phyloP scores from a whole-genome alignment of 805 yeast genomes.

The Nakazawaea sp. region DNA sequence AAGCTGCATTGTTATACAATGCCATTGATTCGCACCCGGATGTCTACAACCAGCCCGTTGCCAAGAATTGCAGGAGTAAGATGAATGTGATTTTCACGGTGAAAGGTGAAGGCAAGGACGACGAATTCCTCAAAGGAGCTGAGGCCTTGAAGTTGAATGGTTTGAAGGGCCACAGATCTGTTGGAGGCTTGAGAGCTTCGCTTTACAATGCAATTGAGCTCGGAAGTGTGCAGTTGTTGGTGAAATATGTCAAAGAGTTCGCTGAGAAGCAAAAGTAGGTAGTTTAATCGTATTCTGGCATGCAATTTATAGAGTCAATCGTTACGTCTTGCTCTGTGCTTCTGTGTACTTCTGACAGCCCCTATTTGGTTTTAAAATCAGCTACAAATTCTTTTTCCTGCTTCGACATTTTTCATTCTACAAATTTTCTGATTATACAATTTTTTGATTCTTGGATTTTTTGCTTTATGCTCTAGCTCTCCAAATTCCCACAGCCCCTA shows the following conservation, averaged over 20 bases:
- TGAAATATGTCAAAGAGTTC: slow-evolving; percentile 51
- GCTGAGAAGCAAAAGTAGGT: slow-evolving; percentile 19
- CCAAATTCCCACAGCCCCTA: too few relatives aligned
- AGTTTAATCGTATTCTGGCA: too few relatives aligned
- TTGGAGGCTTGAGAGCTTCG: slow-evolving; percentile 95
- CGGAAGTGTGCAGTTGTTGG: slow-evolving; percentile 51
- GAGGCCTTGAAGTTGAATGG: slow-evolving; percentile 55
- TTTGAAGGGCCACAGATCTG: slow-evolving; percentile 92
- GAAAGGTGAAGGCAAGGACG: slow-evolving; percentile 53
- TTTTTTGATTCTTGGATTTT: too few relatives aligned
- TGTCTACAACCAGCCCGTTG: slow-evolving; percentile 63
- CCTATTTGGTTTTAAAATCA: too few relatives aligned
- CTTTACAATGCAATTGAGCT: slow-evolving; percentile 80
- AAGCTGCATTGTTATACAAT: slow-evolving; percentile 58
- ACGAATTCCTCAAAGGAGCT: slow-evolving; percentile 65
- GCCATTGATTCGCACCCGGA: slow-evolving; percentile 62
- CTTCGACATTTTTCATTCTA: too few relatives aligned
- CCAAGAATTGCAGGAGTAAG: slow-evolving; percentile 57
- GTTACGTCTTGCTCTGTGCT: too few relatives aligned
- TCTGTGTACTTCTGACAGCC: too few relatives aligned
- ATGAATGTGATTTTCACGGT: slow-evolving; percentile 94
- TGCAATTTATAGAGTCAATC: too few relatives aligned
- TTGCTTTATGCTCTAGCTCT: too few relatives aligned
- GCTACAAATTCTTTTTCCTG: too few relatives aligned
- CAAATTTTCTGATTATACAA: too few relatives aligned